phyloP scores from a whole-genome alignment of 1,139 yeast genomes.

The Arxiozyma telluris region DNA sequence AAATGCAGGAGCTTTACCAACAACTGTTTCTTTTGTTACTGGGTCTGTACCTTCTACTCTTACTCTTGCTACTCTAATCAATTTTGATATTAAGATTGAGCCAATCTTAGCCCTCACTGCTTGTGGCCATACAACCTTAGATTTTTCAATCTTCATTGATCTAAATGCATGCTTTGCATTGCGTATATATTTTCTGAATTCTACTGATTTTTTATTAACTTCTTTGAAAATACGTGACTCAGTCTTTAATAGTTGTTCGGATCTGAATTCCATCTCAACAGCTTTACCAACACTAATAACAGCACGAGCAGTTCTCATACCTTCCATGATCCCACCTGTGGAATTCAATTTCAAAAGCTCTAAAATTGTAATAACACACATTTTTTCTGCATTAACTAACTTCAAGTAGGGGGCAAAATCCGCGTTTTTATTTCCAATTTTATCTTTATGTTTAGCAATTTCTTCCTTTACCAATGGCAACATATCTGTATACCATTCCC shows the following conservation, averaged over 20 bases:
- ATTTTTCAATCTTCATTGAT: constrained; percentile 31
- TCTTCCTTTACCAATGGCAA: constrained; percentile 54
- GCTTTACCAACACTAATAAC: constrained; percentile 77
- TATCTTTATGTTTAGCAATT: constrained; percentile 16
- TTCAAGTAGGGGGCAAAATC: constrained; percentile 74
- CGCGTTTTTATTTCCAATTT: constrained; percentile 37
- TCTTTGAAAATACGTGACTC: constrained; percentile 46
- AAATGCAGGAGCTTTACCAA: constrained; percentile 82
- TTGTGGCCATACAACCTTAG: constrained; percentile 50
- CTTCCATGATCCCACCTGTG: constrained; percentile 71
- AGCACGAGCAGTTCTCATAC: constrained; percentile 79
- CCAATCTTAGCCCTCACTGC: constrained; percentile 73
- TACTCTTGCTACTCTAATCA: constrained; percentile 76
- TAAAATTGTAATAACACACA: constrained; percentile 75
- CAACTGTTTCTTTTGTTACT: constrained; percentile 52
- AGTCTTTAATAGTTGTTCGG: constrained; percentile 50
- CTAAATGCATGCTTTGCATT: constrained; percentile 31
- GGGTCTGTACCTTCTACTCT: constrained; percentile 75
- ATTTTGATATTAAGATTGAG: constrained; percentile 61
- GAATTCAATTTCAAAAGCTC: constrained; percentile 70
- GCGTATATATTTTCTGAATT: constrained; percentile 30
- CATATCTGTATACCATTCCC: constrained; percentile 66
- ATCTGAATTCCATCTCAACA: constrained; percentile 72
- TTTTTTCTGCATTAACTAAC: constrained; percentile 65
- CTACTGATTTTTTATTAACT: constrained; percentile 29